These are phyloP conservation scores for Penicillium sp. DNA, from an alignment of 2,329 filamentous ascomycete species.

Conservation along the genomic window DNA sequence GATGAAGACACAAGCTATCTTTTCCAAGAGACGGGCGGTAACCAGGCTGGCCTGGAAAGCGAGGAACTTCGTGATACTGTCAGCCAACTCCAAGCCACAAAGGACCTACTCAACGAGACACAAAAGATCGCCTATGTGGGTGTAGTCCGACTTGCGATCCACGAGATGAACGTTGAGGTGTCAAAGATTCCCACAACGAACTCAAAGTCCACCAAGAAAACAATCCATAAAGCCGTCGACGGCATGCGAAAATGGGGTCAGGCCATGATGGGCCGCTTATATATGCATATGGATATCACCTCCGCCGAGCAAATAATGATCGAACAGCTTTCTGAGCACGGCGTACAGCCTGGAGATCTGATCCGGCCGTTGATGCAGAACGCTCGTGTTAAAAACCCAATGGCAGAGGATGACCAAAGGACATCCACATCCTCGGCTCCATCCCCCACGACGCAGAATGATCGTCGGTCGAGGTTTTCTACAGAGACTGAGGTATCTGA, in stretches of 20 bases:
- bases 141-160: conserved; percentile 73
- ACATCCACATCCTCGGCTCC: conserved; percentile 36
- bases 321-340: conserved; percentile 89
- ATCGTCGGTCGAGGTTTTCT: conserved; percentile 30
- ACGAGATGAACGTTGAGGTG: conserved; percentile 66
- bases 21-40: conserved; percentile 68
- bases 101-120: conserved; percentile 88
- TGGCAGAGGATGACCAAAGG: conserved; percentile 53
- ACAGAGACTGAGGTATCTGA: conserved; percentile 40
- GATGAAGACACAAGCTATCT: conserved; percentile 96
- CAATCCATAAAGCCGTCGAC: conserved; percentile 64
- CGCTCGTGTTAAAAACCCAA: conserved; percentile 85
- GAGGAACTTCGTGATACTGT: conserved; percentile 81
- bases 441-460: conserved; percentile 24
- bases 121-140: conserved; percentile 96
- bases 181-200: conserved; percentile 57
- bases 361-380: conserved; percentile 86
- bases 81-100: conserved; percentile 90
- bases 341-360: conserved; percentile 76
- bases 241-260: conserved; percentile 92
- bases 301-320: conserved; percentile 92
- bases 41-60: conserved; percentile 60
- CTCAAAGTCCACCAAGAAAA: conserved; percentile 59
- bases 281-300: conserved; percentile 94
- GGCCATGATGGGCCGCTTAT: conserved; percentile 94